These are phyloP conservation scores for Lentinula sp. DNA, from an alignment of 768 basidiomycete species.

Conservation along the genomic window DNA sequence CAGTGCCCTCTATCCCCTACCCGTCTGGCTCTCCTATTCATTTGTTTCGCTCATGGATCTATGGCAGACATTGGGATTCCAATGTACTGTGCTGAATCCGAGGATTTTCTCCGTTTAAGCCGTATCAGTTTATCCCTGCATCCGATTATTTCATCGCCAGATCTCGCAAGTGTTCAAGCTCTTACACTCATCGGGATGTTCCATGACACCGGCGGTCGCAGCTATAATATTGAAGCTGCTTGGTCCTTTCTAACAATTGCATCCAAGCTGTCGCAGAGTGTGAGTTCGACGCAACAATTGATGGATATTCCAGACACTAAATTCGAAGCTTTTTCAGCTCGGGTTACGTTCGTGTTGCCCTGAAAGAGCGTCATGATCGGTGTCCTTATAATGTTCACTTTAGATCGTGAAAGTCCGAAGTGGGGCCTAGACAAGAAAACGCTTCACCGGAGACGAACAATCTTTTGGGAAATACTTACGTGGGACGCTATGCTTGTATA, in stretches of 20 bases:
- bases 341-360: neutral
- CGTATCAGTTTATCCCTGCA: slow-evolving; percentile 10
- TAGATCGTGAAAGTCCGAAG: slow-evolving; percentile 41
- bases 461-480: slow-evolving; percentile 42
- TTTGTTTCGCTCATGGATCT: slow-evolving; percentile 28
- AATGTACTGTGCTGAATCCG: slow-evolving; percentile 17
- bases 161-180: slow-evolving; percentile 14
- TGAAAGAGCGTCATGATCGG: neutral
- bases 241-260: slow-evolving; percentile 26
- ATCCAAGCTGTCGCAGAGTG: slow-evolving; percentile 25
- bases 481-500: slow-evolving; percentile 34
- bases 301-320: neutral
- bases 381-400: neutral
- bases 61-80: slow-evolving; percentile 30
- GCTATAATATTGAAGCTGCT: slow-evolving; percentile 23
- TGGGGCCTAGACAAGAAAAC: slow-evolving; percentile 33
- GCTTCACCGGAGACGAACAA: slow-evolving; percentile 33
- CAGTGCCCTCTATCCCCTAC: slow-evolving; percentile 14
- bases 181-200: slow-evolving; percentile 11
- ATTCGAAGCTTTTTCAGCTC: neutral
- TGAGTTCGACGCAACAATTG: slow-evolving; percentile 9
- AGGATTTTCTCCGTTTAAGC: slow-evolving; percentile 12
- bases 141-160: slow-evolving; percentile 6
- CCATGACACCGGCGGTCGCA: slow-evolving; percentile 6
- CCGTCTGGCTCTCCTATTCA: slow-evolving; percentile 20